Evolutionary conservation across 2,329 filamentous ascomycete genomes (phyloP).

Genomic region (Myotisia sp.): DNA sequence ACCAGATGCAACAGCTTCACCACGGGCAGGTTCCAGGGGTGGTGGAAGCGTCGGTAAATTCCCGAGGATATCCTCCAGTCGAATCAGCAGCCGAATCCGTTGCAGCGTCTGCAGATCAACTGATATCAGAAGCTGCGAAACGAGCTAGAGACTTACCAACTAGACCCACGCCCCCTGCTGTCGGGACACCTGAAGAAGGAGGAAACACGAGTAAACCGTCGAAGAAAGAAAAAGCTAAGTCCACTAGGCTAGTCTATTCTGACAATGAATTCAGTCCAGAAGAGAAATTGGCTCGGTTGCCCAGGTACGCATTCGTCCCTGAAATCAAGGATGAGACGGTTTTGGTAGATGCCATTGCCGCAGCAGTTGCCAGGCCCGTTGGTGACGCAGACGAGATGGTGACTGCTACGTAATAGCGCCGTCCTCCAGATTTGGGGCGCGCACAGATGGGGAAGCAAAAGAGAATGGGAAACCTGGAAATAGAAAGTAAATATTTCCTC

Average conservation of each 20-base stretch:
- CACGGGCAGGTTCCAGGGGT: constrained; percentile 29
- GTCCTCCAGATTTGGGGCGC: not conserved
- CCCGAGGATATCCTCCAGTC: constrained; percentile 14
- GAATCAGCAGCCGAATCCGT: constrained; percentile 21
- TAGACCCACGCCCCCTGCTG: constrained; percentile 20
- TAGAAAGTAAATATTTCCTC: too few relatives aligned
- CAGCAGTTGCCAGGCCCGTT: constrained; percentile 21
- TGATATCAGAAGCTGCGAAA: constrained; percentile 36
- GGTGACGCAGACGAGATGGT: constrained; percentile 23
- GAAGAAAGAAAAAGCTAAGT: constrained; percentile 53
- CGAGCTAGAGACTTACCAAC: constrained; percentile 30
- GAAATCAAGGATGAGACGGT: constrained; percentile 26
- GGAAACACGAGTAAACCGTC: constrained; percentile 40
- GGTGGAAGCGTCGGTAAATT: constrained; percentile 14
- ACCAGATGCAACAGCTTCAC: constrained; percentile 45
- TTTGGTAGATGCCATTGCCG: constrained; percentile 22
- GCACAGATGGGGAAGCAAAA: not conserved
- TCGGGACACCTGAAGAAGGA: constrained; percentile 21
- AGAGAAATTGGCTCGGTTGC: constrained; percentile 70
- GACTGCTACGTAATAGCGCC: constrained; percentile 19
- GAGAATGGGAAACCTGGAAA: not conserved
- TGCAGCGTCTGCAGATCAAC: constrained; percentile 36
- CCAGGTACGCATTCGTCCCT: constrained; percentile 57
- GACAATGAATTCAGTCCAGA: constrained; percentile 70
- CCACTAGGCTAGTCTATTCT: constrained; percentile 60